phyloP scores from a whole-genome alignment of 208 protist species.

The Cochliopodium minus region DNA sequence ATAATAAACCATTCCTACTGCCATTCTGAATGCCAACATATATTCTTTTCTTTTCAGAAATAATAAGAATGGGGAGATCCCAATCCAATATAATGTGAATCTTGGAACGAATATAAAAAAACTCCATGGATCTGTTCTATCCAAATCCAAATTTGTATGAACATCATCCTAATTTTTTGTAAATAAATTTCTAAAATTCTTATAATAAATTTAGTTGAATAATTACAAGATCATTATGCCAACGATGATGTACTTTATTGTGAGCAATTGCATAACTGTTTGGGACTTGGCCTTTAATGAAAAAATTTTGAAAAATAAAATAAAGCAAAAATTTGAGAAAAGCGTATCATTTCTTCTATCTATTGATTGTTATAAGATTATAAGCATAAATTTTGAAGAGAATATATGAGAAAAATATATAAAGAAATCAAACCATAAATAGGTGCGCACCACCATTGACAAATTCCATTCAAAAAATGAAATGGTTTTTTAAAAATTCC shows the following conservation, averaged over 20 bases:
- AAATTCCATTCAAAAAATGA: neutral
- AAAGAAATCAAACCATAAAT: conserved; percentile 15
- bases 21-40: neutral
- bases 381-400: too few relatives aligned
- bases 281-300: neutral
- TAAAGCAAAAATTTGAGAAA: too few relatives aligned
- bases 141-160: conserved; percentile 19
- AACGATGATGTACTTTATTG: conserved; percentile 23
- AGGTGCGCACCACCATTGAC: conserved; percentile 13
- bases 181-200: neutral
- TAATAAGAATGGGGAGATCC: conserved; percentile 17
- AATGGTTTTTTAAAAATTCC: conserved; percentile 11
- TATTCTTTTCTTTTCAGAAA: conserved; percentile 10
- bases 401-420: too few relatives aligned
- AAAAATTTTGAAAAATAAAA: neutral
- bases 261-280: conserved; percentile 9
- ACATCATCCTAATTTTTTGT: conserved; percentile 12
- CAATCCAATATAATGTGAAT: conserved; percentile 14
- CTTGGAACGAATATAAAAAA: conserved; percentile 19
- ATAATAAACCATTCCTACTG: conserved; percentile 9
- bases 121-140: conserved; percentile 13
- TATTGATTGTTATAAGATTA: too few relatives aligned
- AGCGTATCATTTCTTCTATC: too few relatives aligned
- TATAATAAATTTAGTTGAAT: neutral
- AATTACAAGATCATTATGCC: conserved; percentile 22